A percentile compares a stretch with the other conserved stretches of the same genome.
These are phyloP conservation scores for Starmera dryadoides DNA, from an alignment of 805 yeast species.

Conservation along the genomic window DNA sequence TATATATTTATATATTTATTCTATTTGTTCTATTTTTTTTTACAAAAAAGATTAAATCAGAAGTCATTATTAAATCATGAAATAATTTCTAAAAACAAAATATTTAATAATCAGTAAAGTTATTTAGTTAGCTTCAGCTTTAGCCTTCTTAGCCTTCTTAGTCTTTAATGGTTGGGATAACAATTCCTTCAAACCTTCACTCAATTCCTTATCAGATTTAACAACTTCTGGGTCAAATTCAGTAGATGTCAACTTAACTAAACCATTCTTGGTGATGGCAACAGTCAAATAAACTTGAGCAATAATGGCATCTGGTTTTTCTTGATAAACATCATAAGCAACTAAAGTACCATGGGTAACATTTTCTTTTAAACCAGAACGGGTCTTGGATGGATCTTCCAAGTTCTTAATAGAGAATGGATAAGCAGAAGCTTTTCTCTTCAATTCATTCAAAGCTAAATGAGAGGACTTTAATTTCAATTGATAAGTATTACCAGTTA, in stretches of 20 bases:
- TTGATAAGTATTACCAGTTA: slow-evolving; percentile 60
- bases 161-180: slow-evolving; percentile 46
- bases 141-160: slow-evolving; percentile 34
- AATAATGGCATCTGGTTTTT: slow-evolving; percentile 56
- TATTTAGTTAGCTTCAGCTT: slow-evolving; percentile 13
- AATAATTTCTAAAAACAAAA: too few species aligned
- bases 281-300: slow-evolving; percentile 73
- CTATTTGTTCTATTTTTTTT: too few species aligned
- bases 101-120: not conserved
- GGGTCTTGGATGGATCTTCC: slow-evolving; percentile 62
- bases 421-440: slow-evolving; percentile 57
- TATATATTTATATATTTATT: too few species aligned
- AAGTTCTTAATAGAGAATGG: slow-evolving; percentile 63
- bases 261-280: slow-evolving; percentile 67
- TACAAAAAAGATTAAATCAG: too few species aligned
- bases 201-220: slow-evolving; percentile 48
- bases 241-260: slow-evolving; percentile 55
- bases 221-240: slow-evolving; percentile 39
- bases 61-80: too few species aligned
- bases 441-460: slow-evolving; percentile 57
- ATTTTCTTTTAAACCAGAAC: slow-evolving; percentile 71
- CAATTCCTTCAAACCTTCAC: slow-evolving; percentile 38
- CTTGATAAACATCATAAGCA: slow-evolving; percentile 63
- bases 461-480: slow-evolving; percentile 69
- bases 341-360: slow-evolving; percentile 56